phyloP scores from a whole-genome alignment of 2,329 filamentous ascomycete genomes.

The Penicillium sp. region DNA sequence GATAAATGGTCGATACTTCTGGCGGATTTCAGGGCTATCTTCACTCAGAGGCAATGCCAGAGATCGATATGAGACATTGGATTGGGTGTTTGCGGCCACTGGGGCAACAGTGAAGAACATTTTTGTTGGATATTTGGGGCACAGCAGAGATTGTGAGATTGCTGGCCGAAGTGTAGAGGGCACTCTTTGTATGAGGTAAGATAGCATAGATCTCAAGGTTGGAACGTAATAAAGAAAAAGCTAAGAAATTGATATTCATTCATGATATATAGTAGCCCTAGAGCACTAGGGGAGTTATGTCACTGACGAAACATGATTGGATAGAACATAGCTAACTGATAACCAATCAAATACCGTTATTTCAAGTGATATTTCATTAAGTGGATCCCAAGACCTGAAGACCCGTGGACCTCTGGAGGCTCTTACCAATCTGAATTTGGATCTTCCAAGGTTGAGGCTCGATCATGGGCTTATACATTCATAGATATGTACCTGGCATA shows the following conservation, averaged over 20 bases:
- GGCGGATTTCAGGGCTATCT: conserved; percentile 49
- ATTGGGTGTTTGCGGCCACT: not conserved
- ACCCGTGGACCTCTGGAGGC: not conserved
- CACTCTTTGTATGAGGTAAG: not conserved
- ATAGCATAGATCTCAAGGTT: not conserved
- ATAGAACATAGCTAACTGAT: rapidly evolving
- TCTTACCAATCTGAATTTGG: not conserved
- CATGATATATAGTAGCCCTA: not conserved
- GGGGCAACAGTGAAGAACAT: conserved; percentile 3
- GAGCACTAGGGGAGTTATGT: not conserved
- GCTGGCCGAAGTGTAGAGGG: not conserved
- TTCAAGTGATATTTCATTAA: not conserved
- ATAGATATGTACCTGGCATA: too few species aligned
- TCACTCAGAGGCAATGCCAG: conserved; percentile 48
- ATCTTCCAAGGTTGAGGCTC: too few species aligned
- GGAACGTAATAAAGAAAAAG: not conserved
- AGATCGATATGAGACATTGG: conserved; percentile 18
- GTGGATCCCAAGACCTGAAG: not conserved
- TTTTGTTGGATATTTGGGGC: not conserved
- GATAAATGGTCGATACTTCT: conserved; percentile 59
- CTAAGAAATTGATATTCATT: not conserved
- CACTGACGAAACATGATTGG: not conserved
- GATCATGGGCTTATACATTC: not conserved
- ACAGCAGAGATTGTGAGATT: not conserved
- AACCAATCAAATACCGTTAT: not conserved